Conservation (phyloP, 2,329 filamentous ascomycete species). For the Pseudogymnoascus sp. region DNA sequence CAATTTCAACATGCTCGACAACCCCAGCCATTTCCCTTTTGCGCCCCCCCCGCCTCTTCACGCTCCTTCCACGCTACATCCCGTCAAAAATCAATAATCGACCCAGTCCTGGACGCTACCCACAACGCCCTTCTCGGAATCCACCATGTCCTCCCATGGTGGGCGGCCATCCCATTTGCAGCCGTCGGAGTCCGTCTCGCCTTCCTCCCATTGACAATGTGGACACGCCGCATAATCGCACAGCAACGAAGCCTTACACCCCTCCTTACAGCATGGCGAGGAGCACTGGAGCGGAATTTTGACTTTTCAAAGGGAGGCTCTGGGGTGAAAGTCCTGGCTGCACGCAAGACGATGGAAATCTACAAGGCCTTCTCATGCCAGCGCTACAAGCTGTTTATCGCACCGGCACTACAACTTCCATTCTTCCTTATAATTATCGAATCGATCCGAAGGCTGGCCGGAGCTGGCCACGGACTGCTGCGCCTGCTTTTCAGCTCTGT, state of each 20-base stretch:
- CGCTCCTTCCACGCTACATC: conserved; percentile 1
- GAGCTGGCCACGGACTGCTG: conserved; percentile 34
- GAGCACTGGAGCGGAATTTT: conserved; percentile 15
- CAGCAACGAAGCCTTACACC: conserved; percentile 38
- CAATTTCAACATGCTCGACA: background rate
- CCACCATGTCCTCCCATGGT: conserved; percentile 47
- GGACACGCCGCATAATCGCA: conserved; percentile 32
- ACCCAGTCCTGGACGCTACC: conserved; percentile 36
- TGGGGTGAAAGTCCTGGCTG: conserved; percentile 15
- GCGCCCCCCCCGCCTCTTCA: background rate
- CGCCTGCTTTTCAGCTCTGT: conserved; percentile 26
- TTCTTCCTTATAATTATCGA: conserved; percentile 41
- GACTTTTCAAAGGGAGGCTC: conserved; percentile 23
- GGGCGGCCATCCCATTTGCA: conserved; percentile 44
- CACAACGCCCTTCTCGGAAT: conserved; percentile 42
- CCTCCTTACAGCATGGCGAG: conserved; percentile 32
- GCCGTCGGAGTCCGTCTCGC: conserved; percentile 43
- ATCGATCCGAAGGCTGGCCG: conserved; percentile 39
- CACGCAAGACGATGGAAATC: conserved; percentile 25
- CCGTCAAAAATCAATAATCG: conserved; percentile 14
- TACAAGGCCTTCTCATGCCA: conserved; percentile 30
- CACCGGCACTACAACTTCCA: conserved; percentile 35
- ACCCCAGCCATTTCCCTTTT: background rate
- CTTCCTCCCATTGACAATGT: conserved; percentile 41
- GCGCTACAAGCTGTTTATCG: conserved; percentile 28